These are phyloP conservation scores for Sclerotinia minor DNA, from an alignment of 2,329 filamentous ascomycete genomes.

Conservation along the genomic window DNA sequence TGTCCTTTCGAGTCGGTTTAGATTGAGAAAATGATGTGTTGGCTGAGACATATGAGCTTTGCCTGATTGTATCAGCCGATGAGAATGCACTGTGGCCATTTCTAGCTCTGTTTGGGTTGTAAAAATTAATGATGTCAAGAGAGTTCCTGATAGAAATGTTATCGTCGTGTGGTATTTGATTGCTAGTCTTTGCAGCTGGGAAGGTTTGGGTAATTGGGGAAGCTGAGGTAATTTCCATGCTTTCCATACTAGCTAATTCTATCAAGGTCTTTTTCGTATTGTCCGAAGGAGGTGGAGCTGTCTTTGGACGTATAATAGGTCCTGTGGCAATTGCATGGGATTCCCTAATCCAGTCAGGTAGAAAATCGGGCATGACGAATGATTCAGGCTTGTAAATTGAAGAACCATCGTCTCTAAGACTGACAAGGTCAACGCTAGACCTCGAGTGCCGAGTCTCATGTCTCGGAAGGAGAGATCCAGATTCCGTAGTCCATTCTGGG, in stretches of 20 bases:
- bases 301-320: too few species aligned
- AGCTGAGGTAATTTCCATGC: neutral
- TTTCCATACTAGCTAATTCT: neutral
- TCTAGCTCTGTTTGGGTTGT: neutral
- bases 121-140: neutral
- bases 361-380: neutral
- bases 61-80: neutral
- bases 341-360: slow-evolving; percentile 1
- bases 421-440: neutral
- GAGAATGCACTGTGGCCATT: too few species aligned
- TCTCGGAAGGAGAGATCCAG: neutral
- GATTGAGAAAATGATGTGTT: neutral
- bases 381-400: neutral
- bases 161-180: neutral
- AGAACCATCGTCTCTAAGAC: neutral
- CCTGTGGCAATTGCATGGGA: neutral
- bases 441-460: neutral
- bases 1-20: neutral
- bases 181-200: neutral
- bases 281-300: neutral
- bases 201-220: neutral
- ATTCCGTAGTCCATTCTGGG: neutral
- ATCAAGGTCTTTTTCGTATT: neutral
- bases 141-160: neutral
- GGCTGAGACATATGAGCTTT: neutral